Evolutionary conservation across 1,139 yeast genomes (phyloP).

Genomic region (Hyphopichia wangnamkhiaoensis): DNA sequence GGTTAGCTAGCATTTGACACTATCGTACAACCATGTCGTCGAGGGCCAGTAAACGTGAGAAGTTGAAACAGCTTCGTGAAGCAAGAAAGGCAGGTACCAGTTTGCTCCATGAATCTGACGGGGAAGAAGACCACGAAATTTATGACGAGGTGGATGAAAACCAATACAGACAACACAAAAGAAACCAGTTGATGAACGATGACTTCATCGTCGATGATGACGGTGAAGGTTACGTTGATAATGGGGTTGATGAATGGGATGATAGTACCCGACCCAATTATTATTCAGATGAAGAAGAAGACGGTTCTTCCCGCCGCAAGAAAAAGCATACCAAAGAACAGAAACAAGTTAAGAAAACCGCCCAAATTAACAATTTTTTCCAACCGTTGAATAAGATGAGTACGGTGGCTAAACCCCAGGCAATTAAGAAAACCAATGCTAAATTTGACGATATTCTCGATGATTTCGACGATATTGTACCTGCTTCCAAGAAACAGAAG

Average conservation of each 20-base stretch:
- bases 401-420: conserved; percentile 14
- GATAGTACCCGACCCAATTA: conserved; percentile 49
- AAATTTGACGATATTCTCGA: conserved; percentile 49
- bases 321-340: conserved; percentile 32
- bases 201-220: conserved; percentile 94
- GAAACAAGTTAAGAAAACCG: conserved; percentile 45
- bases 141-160: conserved; percentile 89
- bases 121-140: conserved; percentile 46
- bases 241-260: conserved; percentile 90
- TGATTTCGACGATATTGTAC: conserved; percentile 32
- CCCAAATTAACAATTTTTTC: conserved; percentile 57
- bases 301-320: conserved; percentile 19
- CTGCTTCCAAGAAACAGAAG: conserved; percentile 20
- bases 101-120: conserved; percentile 21
- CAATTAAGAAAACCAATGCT: conserved; percentile 29
- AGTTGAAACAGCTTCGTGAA: conserved; percentile 40
- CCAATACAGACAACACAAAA: conserved; percentile 71
- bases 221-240: conserved; percentile 88
- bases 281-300: conserved; percentile 56
- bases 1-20: background rate
- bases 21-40: conserved; percentile 24
- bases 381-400: conserved; percentile 28
- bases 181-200: conserved; percentile 80
- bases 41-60: conserved; percentile 31
- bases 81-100: conserved; percentile 41